Conservation (phyloP, 2,329 filamentous ascomycete genomes). For the Trichoderma guizhouense region DNA sequence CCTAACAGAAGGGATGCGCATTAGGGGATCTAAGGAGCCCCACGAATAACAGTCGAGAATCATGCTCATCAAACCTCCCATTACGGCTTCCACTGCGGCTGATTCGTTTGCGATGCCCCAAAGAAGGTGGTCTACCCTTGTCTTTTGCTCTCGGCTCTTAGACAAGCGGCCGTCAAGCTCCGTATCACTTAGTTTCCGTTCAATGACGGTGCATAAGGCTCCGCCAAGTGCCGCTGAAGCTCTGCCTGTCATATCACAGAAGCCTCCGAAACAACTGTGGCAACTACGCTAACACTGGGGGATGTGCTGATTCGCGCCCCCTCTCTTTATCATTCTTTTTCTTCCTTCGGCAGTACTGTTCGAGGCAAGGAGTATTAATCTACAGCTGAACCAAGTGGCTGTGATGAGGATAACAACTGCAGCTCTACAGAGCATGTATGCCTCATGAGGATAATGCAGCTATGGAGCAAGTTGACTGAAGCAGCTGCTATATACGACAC, state of each 20-base stretch:
- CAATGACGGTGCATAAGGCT: background rate
- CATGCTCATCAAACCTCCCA: background rate
- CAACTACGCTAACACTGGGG: background rate
- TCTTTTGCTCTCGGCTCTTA: background rate
- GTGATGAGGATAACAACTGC: background rate
- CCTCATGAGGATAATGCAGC: background rate
- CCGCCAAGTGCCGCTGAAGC: background rate
- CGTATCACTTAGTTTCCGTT: background rate
- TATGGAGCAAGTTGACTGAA: background rate
- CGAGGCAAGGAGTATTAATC: background rate
- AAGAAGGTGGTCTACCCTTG: background rate
- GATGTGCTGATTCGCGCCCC: background rate
- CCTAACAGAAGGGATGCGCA: background rate
- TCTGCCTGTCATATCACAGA: background rate
- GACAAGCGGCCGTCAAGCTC: background rate
- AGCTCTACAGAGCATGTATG: background rate
- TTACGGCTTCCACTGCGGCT: background rate
- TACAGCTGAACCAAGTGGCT: background rate
- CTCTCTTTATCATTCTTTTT: background rate
- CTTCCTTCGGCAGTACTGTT: background rate
- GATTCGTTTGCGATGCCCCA: background rate
- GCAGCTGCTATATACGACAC: background rate
- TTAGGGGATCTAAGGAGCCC: background rate
- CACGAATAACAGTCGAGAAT: background rate
- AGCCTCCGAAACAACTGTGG: slow-evolving; percentile 1